Base-by-base conservation (phyloP, 2,329 filamentous ascomycete species). In the Clarireedia homoeocarpa region DNA sequence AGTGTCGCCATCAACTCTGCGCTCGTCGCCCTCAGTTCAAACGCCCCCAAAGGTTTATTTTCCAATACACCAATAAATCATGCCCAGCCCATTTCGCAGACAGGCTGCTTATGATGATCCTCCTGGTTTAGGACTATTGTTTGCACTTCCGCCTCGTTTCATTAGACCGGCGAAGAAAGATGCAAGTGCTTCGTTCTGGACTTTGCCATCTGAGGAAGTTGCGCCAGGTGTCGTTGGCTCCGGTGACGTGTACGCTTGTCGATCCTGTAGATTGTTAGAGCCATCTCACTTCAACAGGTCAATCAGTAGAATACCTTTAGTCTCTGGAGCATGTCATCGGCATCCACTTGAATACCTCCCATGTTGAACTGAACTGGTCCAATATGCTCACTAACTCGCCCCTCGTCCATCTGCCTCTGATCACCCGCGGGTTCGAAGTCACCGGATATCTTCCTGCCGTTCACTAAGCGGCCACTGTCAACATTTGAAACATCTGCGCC, bases 351-450 rank as follows among this genome's bases (percentile, higher is more conserved):
- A 61, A 99, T 96, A 53, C 94, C 94, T 44, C 94, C 94, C 80
- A 99, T 94, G 70, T 99, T 99, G 75, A 97, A 96, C 68, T 96
- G 91, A 61, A 96, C 91, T 0, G 91, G 91, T 0, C 91, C 91
- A 66, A 96, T 95, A 65, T 95, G 91, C 66, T 92, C 88, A 58
- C 61, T 69, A 10, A 69, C 65, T 23, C 63, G 60, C 3, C 63
- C 64, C 51, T 65, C 66, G 34, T 67, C 65, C 20, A 27, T 56
- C 24, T 55, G 51, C 12, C 49, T 55, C n/a, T 52, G 52, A 4
- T 67, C 65, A 15, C 65, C 64, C 14, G 53, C 48, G 12, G 51
- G 52, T 6, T 65, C 65, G 23, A 47, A 57, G 27, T 61, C 55
- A 27, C 55, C 45, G 36, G 61, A 61, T 5, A 55, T 45, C 39